Percentiles rank a stretch among this genome's conserved stretches.
Conservation (phyloP, 495 filamentous ascomycete species). For the Tuber melanosporum region DNA sequence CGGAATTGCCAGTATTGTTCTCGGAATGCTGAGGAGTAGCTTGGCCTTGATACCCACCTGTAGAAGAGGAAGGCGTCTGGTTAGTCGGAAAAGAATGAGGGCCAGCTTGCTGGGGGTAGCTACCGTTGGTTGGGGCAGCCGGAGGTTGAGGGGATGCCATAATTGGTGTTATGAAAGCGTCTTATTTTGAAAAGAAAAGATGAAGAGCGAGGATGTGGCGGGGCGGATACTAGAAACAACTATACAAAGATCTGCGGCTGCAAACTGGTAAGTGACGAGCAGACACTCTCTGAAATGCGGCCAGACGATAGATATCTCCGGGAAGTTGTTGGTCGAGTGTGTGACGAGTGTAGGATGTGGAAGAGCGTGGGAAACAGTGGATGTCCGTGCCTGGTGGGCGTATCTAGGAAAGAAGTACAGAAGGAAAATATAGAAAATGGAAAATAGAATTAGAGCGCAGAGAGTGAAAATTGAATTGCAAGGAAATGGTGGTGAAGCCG, state of each 20-base stretch:
- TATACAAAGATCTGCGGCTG: not conserved
- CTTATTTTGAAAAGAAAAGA: constrained; percentile 2
- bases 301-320: not conserved
- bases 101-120: constrained; percentile 38
- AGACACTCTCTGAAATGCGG: not conserved
- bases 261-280: not conserved
- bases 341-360: constrained; percentile 6
- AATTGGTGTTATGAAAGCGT: constrained; percentile 9
- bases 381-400: constrained; percentile 32
- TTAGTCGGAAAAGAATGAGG: constrained; percentile 35
- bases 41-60: constrained; percentile 30
- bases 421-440: constrained; percentile 28
- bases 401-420: constrained; percentile 40
- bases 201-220: not conserved
- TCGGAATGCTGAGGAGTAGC: constrained; percentile 18
- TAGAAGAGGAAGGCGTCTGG: constrained; percentile 22
- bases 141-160: constrained; percentile 38
- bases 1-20: constrained; percentile 2
- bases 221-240: not conserved
- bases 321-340: not conserved
- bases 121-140: constrained; percentile 33
- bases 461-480: constrained; percentile 13
- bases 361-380: constrained; percentile 3
- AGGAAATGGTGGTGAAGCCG: constrained; percentile 15
- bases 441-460: constrained; percentile 15